Percentiles rank a stretch among this genome's conserved stretches.
Evolutionary conservation across 495 filamentous ascomycete species (phyloP).

Genomic region (Cudoniella acicularis): DNA sequence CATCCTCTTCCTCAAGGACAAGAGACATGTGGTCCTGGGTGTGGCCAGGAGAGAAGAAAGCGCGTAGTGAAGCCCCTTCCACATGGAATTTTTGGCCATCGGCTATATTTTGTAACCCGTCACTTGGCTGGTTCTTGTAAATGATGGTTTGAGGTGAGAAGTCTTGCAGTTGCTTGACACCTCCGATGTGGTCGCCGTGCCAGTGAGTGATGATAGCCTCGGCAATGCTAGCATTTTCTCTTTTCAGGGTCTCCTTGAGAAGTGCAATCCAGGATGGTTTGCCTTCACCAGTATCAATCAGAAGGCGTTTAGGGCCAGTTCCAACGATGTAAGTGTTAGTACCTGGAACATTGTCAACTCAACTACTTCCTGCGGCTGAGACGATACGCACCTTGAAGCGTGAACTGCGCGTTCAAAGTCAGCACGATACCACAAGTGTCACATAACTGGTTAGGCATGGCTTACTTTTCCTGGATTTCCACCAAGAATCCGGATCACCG

Average conservation of each 20-base stretch:
- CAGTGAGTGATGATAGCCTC: constrained; percentile 79
- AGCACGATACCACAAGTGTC: no score
- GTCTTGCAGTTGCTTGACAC: constrained; percentile 61
- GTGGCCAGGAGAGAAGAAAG: constrained; percentile 80
- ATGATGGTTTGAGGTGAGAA: constrained; percentile 56
- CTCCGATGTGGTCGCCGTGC: constrained; percentile 82
- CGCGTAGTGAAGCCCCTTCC: constrained; percentile 72
- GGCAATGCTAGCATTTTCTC: constrained; percentile 62
- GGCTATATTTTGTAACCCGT: constrained; percentile 50
- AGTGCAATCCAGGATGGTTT: constrained; percentile 46
- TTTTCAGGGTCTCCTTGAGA: constrained; percentile 57
- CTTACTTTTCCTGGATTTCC: constrained; percentile 76
- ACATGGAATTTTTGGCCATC: constrained; percentile 72
- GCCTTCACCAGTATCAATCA: constrained; percentile 81
- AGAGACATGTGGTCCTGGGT: constrained; percentile 81
- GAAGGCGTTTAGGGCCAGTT: constrained; percentile 59
- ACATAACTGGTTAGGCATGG: no score
- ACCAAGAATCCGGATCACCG: constrained; percentile 70
- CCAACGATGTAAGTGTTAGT: constrained; percentile 89
- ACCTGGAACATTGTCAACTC: constrained; percentile 34
- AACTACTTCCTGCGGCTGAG: not conserved
- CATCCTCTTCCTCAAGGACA: constrained; percentile 68
- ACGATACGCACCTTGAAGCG: constrained; percentile 12
- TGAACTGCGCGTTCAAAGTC: constrained; percentile 5
- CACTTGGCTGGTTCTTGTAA: constrained; percentile 48